Evolutionary conservation across 768 basidiomycete species (phyloP), one percentile per base, ranked within the genome.

Genomic region (Boletellus ananas): DNA sequence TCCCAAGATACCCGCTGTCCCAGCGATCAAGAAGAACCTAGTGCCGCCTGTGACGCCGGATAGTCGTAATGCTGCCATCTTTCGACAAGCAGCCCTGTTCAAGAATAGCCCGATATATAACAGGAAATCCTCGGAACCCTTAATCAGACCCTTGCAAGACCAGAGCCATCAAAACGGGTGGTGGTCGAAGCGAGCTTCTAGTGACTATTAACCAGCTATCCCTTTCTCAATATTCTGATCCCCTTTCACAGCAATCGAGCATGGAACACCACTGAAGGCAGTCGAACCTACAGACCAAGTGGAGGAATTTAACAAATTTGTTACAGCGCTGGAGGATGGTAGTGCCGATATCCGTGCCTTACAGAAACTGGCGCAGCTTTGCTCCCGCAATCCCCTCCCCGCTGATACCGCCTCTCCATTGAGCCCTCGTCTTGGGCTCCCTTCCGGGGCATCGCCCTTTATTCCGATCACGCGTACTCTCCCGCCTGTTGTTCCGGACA

Each of bases 1-100:
- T 38, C 52, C 57, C 50, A 69, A 35, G 74, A 69, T 69, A 13
- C 68, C 72, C 1, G 49, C 55, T 50, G 54, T 74, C 38, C 66
- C 77, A 25, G 59, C 66, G 33, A 56, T 60, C 14, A 68, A 65
- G 50, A 62, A 61, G 45, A 61, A 49, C 47, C 56, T 61, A 44
- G 63, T 55, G 4, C 65, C 73, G 6, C 89, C 86, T 9, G 68
- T 75, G 45, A 93, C 90, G 0, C 91, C 91, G 14, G 71, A 77
- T 29, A 82, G 76, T 63, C 78, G 78, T 55, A 77, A 73, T 41
- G 71, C 75, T 3, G 69, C 74, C 11, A 78, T 90, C 45, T 72
- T 90, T 76, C 80, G 77, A 57, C 84, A 87, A 62, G 88, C 87
- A 10, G 85, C 87, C 13, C 68, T 84, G 57, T 94, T 93, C 71